Conservation (phyloP, 2,329 filamentous ascomycete genomes). For the Trichoderma sp. region DNA sequence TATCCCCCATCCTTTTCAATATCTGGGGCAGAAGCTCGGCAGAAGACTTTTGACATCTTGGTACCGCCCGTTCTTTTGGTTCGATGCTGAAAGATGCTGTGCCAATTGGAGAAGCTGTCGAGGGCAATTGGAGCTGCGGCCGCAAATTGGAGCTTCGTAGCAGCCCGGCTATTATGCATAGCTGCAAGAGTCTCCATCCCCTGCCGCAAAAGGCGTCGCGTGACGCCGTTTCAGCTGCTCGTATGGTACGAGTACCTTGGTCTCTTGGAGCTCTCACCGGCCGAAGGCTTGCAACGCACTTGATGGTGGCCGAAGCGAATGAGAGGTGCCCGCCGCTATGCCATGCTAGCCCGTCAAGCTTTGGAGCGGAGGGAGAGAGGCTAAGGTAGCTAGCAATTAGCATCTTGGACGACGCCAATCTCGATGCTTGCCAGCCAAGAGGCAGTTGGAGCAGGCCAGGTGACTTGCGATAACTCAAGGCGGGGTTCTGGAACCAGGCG, state of each 20-base stretch:
- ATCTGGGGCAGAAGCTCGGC: not conserved
- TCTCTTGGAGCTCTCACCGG: not conserved
- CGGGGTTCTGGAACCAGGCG: constrained; percentile 19
- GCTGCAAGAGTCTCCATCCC: not conserved
- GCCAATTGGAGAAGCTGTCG: not conserved
- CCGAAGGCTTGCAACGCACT: not conserved
- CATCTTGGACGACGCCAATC: constrained; percentile 2
- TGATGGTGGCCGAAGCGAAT: constrained; percentile 3
- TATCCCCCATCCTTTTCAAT: not conserved
- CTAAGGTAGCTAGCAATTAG: not conserved
- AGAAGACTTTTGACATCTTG: not conserved
- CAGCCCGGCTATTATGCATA: not conserved
- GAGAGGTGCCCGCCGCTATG: constrained; percentile 13
- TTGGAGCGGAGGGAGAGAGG: not conserved
- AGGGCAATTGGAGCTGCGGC: not conserved
- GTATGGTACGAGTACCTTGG: not conserved
- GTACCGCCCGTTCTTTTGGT: not conserved
- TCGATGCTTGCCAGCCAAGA: constrained; percentile 11
- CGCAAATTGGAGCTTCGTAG: not conserved
- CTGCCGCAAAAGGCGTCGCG: constrained; percentile 9
- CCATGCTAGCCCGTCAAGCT: constrained; percentile 1
- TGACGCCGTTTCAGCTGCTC: constrained; percentile 5
- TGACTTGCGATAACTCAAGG: constrained; percentile 11
- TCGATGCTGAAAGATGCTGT: not conserved
- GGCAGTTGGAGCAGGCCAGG: constrained; percentile 17